A percentile compares a stretch with the other conserved stretches of the same genome.
phyloP scores from a whole-genome alignment of 2,329 filamentous ascomycete genomes.

The Pseudogymnoascus sp. region DNA sequence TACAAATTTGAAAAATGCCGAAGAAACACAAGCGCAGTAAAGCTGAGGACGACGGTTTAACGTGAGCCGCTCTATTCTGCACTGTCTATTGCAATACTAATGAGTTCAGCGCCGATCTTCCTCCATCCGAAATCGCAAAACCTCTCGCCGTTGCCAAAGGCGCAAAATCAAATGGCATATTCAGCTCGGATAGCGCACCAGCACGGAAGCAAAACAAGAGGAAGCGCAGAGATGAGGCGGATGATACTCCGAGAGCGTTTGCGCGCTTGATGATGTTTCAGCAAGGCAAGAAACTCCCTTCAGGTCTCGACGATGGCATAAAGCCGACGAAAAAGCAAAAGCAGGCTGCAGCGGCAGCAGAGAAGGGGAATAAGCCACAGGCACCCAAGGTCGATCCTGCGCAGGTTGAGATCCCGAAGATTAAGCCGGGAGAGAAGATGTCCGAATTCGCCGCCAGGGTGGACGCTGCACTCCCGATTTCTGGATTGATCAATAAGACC shows the following conservation, averaged over 20 bases:
- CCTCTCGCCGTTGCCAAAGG: constrained; percentile 45
- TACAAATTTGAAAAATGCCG: constrained; percentile 52
- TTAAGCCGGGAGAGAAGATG: constrained; percentile 76
- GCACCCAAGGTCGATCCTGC: constrained; percentile 19
- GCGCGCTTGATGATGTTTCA: constrained; percentile 74
- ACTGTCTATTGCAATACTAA: constrained; percentile 5
- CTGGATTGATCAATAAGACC: constrained; percentile 59
- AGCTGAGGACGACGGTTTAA: constrained; percentile 46
- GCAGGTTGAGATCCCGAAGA: constrained; percentile 49
- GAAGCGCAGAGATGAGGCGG: constrained; percentile 40
- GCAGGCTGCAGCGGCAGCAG: constrained; percentile 22
- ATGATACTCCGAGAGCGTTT: constrained; percentile 88
- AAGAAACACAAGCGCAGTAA: constrained; percentile 73
- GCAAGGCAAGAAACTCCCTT: constrained; percentile 50
- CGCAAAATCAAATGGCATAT: constrained; percentile 32
- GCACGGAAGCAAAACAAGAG: constrained; percentile 36
- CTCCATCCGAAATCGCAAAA: constrained; percentile 35
- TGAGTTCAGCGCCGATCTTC: constrained; percentile 37
- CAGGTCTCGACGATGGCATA: constrained; percentile 66
- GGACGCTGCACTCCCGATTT: constrained; percentile 72
- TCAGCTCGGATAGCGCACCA: constrained; percentile 27
- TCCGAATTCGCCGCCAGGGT: constrained; percentile 77
- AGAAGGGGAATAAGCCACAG: constrained; percentile 19
- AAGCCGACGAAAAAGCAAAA: constrained; percentile 29
- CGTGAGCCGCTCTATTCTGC: constrained; percentile 36